These are phyloP conservation scores for Gyrodon lividus DNA, from an alignment of 768 basidiomycete species.

Conservation along the genomic window DNA sequence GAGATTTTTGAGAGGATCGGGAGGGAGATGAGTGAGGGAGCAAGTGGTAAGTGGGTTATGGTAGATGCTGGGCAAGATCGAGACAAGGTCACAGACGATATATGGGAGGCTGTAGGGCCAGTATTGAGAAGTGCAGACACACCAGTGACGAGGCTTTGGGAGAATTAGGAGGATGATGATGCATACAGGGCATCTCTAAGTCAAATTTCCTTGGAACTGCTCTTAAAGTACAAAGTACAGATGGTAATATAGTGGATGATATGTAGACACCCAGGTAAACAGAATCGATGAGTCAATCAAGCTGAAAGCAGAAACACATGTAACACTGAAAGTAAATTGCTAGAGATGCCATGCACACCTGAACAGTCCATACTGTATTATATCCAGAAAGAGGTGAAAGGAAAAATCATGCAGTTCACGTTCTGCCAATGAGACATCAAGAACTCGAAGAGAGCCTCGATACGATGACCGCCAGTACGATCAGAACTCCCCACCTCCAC, in stretches of 20 bases:
- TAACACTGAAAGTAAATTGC: constrained; percentile 16
- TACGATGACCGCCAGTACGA: constrained; percentile 74
- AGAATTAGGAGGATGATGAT: constrained; percentile 1
- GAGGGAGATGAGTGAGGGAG: constrained; percentile 42
- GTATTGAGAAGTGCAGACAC: constrained; percentile 37
- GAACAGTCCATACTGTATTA: constrained; percentile 13
- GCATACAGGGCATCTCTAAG: constrained; percentile 1
- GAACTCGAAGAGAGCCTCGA: constrained; percentile 66
- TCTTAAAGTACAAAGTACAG: constrained; percentile 30
- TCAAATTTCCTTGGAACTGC: constrained; percentile 3
- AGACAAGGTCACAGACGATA: constrained; percentile 49
- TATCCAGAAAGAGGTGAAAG: constrained; percentile 15
- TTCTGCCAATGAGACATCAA: constrained; percentile 14
- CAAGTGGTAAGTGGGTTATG: constrained; percentile 44
- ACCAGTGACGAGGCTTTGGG: constrained; percentile 56
- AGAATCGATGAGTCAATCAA: constrained; percentile 10
- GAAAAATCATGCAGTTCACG: constrained; percentile 1
- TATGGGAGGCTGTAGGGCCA: constrained; percentile 54
- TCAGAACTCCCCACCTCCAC: constrained; percentile 80
- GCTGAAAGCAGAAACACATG: constrained; percentile 9
- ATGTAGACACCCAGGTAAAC: constrained; percentile 15
- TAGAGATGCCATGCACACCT: constrained; percentile 18
- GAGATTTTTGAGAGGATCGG: constrained; percentile 58
- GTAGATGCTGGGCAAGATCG: constrained; percentile 56
- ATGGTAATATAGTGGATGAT: constrained; percentile 21